phyloP scores from a whole-genome alignment of 2,329 filamentous ascomycete genomes.

The Talaromyces sp. region DNA sequence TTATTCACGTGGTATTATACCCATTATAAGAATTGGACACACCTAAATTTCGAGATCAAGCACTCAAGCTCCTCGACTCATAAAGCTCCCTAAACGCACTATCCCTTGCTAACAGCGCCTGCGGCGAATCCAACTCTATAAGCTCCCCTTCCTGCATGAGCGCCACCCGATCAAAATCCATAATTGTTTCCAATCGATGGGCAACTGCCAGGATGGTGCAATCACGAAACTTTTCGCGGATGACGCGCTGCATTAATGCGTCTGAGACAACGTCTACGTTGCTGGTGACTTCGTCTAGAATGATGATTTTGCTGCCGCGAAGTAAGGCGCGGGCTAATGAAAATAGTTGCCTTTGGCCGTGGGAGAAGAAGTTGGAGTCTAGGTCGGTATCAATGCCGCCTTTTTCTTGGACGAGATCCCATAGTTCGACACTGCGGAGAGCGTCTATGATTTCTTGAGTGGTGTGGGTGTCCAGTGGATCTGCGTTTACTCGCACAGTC shows the following conservation, averaged over 20 bases:
- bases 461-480: slow-evolving; percentile 32
- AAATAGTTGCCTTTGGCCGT: slow-evolving; percentile 63
- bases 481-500: slow-evolving; percentile 38
- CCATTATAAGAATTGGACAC: too few species aligned
- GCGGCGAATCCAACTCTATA: slow-evolving; percentile 36
- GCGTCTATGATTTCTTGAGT: slow-evolving; percentile 36
- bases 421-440: slow-evolving; percentile 38
- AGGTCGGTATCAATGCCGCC: slow-evolving; percentile 44
- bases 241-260: slow-evolving; percentile 54
- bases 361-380: slow-evolving; percentile 49
- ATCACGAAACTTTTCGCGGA: slow-evolving; percentile 52
- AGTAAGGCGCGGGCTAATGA: slow-evolving; percentile 60
- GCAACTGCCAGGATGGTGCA: slow-evolving; percentile 60
- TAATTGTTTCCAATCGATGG: slow-evolving; percentile 51
- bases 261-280: slow-evolving; percentile 59
- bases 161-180: slow-evolving; percentile 38
- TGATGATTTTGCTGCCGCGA: slow-evolving; percentile 41
- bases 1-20: too few species aligned
- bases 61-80: slow-evolving; percentile 6
- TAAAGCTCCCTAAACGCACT: slow-evolving; percentile 15
- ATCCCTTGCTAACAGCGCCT: slow-evolving; percentile 30
- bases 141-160: slow-evolving; percentile 36
- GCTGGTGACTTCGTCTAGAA: slow-evolving; percentile 40
- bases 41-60: not conserved
- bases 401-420: slow-evolving; percentile 35